Evolutionary conservation across 2,329 filamentous ascomycete genomes (phyloP).

Genomic region (Aspergillus fumigatiaffinis): DNA sequence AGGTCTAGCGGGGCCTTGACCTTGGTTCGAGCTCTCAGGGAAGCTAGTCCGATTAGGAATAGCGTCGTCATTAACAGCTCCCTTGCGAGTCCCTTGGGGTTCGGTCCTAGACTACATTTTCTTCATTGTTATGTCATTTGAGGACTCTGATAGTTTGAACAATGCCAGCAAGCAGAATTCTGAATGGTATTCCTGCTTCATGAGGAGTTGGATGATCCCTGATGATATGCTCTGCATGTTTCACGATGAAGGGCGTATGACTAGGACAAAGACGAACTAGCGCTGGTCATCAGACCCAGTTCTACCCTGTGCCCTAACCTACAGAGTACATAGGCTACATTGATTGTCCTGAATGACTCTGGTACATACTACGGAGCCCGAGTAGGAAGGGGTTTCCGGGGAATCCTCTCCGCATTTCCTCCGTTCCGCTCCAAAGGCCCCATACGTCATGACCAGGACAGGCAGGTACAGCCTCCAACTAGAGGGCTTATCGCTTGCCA

Average conservation of each 20-base stretch:
- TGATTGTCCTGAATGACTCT: not conserved
- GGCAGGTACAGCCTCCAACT: slow-evolving; percentile 14
- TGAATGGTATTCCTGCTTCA: too few species aligned
- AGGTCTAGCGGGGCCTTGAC: not conserved
- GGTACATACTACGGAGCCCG: too few species aligned
- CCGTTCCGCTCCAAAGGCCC: not conserved
- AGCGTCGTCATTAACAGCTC: not conserved
- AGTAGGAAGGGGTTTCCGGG: too few species aligned
- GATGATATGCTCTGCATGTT: too few species aligned
- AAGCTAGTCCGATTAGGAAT: not conserved
- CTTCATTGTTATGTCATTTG: not conserved
- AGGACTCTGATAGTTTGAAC: too few species aligned
- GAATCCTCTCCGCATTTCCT: not conserved
- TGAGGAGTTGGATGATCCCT: too few species aligned
- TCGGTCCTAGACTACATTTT: too few species aligned
- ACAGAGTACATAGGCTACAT: not conserved
- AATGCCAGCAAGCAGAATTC: too few species aligned
- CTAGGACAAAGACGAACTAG: not conserved
- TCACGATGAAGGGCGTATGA: not conserved
- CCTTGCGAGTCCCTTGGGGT: not conserved
- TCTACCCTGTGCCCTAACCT: not conserved
- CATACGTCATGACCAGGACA: slow-evolving; percentile 10
- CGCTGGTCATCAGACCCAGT: not conserved
- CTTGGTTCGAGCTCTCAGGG: not conserved
- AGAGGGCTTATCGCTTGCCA: slow-evolving; percentile 23